Base-by-base conservation (phyloP, 495 filamentous ascomycete species). In the Aspergillus ostianus region DNA sequence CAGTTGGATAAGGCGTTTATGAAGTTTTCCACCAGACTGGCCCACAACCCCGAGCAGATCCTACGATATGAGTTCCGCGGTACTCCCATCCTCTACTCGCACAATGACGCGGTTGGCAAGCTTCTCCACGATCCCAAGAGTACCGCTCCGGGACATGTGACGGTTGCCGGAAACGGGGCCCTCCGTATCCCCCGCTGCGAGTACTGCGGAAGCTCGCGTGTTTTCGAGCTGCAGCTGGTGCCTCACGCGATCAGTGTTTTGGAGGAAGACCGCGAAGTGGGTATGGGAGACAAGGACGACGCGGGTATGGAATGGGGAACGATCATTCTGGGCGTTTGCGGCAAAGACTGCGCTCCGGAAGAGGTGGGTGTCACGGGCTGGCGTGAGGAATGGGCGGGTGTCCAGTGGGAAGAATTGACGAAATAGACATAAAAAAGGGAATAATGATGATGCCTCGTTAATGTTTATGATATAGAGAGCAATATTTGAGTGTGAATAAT, bases 251-350 rank as follows among this genome's bases (percentile, higher is more conserved):
- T 98, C 72, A 85, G 82, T 36, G 87, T 94, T 76, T 77, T 98
- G 46, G 94, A 98, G 76, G 87, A 82, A 7, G 91, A 91, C 18
- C 86, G 91, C 57, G 77, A 84, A 61, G 68, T 96, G 55, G 76
- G 75, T 0, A 67, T 80, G 46, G 77, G 75, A 6, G 27, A 45
- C 0, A 72, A 77, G 56, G 71, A 73, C 45, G 77, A 80, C 61
- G 91, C 93, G 45, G 94, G 95, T 0, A 97, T 99, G 94, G 94
- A 99, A 65, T 99, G 94, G 94, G 95, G 95, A 0, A 97, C 90
- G 15, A 81, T 99, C n/a, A 84, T 98, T 48, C 70, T 97, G n/a
- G 91, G 85, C 0, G 92, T 95, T 20, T 99, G 94, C 73, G 75
- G 72, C 47, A 77, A 70, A 65, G 86, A 93, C 67, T 96, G 91